Evolutionary conservation across 164 flowering plant genomes (phyloP), one percentile per base, ranked within the genome.

Genomic region (Paratinospora sagittata): DNA sequence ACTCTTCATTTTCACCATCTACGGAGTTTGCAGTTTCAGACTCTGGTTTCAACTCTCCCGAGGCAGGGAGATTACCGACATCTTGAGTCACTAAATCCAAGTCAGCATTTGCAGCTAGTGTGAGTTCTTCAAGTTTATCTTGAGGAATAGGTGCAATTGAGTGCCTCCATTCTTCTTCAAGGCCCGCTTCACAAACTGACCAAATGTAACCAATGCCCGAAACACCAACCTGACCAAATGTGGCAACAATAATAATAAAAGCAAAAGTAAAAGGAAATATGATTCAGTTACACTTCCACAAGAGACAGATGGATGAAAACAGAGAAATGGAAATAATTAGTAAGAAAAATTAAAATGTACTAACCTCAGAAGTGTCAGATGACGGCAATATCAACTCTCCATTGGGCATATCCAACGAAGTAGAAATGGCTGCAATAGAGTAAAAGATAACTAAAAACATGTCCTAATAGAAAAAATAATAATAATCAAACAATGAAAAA

Each of bases 141-240:
- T 82, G 81, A 66, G 96, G 85, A 71, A 90, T 85, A 10, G 97
- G 99, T 63, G 99, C 98, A 72, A 95, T 80, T 43, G 99, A 95
- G 64, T 92, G 94, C 76, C 89, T 87, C 98, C 96, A 95, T 78
- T 95, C 97, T 75, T 95, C 99, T 75, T 91, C 99, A 75, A 71
- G 82, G 27, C 84, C 87, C 74, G 86, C 92, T 64, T 95, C 99
- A 74, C 83, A 80, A 70, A 76, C 74, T 52, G 92, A 83, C 99
- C 99, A 92, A 69, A 92, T 83, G 81, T 84, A 85, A 72, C 97
- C 97, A 78, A 65, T 86, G 33, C 98, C 98, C 74, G 92, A 87
- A 74, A 72, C 41, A 61, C 97, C 99, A 80, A 91, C 93, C 98
- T 95, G 78, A 69, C 23, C 71, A 70, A 68, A 43, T 61, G 57